Conservation (phyloP, 495 filamentous ascomycete species). For the Xylaria intraflava region DNA sequence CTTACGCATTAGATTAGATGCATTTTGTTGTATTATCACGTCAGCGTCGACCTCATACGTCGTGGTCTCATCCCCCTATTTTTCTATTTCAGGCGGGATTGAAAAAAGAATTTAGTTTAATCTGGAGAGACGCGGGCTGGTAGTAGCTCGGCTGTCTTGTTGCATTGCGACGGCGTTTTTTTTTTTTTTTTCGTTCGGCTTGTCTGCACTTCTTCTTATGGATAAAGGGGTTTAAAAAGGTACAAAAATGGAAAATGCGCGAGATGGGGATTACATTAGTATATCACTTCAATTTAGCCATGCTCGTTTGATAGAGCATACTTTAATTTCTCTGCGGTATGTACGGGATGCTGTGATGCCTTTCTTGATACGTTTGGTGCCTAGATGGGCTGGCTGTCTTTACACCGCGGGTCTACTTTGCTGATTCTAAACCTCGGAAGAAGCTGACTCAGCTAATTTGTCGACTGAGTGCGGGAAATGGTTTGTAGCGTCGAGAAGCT, state of each 20-base stretch:
- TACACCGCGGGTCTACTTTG: no score
- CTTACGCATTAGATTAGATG: constrained; percentile 5
- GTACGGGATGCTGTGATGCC: no score
- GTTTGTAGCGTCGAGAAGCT: not conserved
- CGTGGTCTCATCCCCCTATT: no score
- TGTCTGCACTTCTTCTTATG: constrained; percentile 4
- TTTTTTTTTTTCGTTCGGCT: not conserved
- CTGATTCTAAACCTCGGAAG: no score
- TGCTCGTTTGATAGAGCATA: no score
- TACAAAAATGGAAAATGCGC: not conserved
- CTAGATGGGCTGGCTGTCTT: no score
- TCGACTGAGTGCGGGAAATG: no score
- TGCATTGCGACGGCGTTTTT: constrained; percentile 42
- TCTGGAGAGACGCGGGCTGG: not conserved
- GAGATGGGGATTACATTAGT: no score
- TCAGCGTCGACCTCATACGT: not conserved
- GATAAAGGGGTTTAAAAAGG: not conserved
- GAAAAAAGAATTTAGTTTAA: not conserved
- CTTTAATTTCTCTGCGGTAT: no score
- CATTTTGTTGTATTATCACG: not conserved
- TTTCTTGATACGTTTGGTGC: no score
- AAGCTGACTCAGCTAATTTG: no score
- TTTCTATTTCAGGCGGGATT: not conserved
- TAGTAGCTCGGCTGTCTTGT: constrained; percentile 5
- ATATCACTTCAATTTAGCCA: no score